Base-by-base conservation (phyloP, 1,284 basidiomycete genomes). In the Malassezia restricta region DNA sequence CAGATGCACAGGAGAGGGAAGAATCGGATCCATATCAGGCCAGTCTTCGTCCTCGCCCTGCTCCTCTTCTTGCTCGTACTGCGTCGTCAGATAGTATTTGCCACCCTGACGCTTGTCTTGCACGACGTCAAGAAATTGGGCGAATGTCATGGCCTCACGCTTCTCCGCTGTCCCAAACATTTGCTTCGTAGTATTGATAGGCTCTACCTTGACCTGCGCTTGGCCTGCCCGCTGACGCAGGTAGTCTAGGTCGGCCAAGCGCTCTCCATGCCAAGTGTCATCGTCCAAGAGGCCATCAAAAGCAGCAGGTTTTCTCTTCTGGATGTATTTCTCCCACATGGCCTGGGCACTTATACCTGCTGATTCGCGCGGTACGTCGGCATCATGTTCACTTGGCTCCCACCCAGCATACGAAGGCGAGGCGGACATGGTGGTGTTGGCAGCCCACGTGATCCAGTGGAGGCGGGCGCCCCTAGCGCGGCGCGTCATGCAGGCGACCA, bases 51-150 rank as follows among this genome's bases (percentile, higher is more conserved):
- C 59, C 24, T 49, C 45, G 7, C 15, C 42, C 24, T 48, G 30
- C 11, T 37, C 52, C 61, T 45, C 54, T 14, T 61, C 52, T 14
- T 60, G 54, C 28, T 57, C 58, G 51, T 73, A 73, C 46, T 73
- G 70, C 14, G 70, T 73, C 20, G 68, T 73, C 24, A 73, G 60
- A 32, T 73, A 73, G 56, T 60, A 68, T 15, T 63, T 58, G 5
- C 64, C 65, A 8, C 54, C 54, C 30, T 51, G 50, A 0, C 54
- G 47, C 0, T 50, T 40, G 41, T 68, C 58, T 27, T 63, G 46
- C 8, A 73, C 49, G 0, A 60, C 48, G 33, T 65, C 64, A 24
- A 72, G 47, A 46, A 59, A 71, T 20, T 61, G 45, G 8, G 43
- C 40, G 42, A 70, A 64, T 0, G 43, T 41, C 47, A 66, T 62